Percentiles rank a stretch among this genome's conserved stretches.
Evolutionary conservation across 352 stramenopile genomes (phyloP).

Genomic region (Phytopythium helicoides): DNA sequence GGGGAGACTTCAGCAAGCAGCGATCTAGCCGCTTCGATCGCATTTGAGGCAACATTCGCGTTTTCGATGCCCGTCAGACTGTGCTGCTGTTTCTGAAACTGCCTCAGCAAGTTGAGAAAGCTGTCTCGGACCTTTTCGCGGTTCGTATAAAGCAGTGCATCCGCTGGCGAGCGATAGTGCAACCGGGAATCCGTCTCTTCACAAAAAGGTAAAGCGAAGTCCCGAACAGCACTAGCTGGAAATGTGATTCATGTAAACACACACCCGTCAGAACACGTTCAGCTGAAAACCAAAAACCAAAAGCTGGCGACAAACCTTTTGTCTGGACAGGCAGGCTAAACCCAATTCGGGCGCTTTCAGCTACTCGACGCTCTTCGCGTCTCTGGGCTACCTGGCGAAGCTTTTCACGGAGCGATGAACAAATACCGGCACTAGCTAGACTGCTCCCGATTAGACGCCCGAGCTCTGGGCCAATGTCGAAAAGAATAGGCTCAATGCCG

Average conservation of each 20-base stretch:
- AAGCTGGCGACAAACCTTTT: constrained; percentile 19
- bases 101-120: constrained; percentile 51
- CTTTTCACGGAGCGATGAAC: constrained; percentile 19
- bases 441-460: constrained; percentile 14
- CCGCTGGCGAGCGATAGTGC: constrained; percentile 52
- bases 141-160: constrained; percentile 59
- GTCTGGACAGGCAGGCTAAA: constrained; percentile 54
- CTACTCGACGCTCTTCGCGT: constrained; percentile 45
- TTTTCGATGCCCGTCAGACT: constrained; percentile 41
- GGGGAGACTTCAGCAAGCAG: constrained; percentile 40
- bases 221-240: constrained; percentile 32
- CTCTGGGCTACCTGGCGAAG: constrained; percentile 22
- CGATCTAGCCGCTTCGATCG: constrained; percentile 21
- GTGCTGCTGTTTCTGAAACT: constrained; percentile 62
- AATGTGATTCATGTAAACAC: neutral
- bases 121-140: constrained; percentile 63
- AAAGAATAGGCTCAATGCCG: constrained; percentile 30
- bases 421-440: constrained; percentile 24
- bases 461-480: constrained; percentile 26
- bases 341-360: constrained; percentile 51
- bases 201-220: constrained; percentile 66
- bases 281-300: neutral
- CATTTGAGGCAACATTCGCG: constrained; percentile 19
- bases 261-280: constrained; percentile 1
- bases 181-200: constrained; percentile 66